These are phyloP conservation scores for Salix purpurea DNA, from an alignment of 345 rosid genomes.

Conservation along the genomic window DNA sequence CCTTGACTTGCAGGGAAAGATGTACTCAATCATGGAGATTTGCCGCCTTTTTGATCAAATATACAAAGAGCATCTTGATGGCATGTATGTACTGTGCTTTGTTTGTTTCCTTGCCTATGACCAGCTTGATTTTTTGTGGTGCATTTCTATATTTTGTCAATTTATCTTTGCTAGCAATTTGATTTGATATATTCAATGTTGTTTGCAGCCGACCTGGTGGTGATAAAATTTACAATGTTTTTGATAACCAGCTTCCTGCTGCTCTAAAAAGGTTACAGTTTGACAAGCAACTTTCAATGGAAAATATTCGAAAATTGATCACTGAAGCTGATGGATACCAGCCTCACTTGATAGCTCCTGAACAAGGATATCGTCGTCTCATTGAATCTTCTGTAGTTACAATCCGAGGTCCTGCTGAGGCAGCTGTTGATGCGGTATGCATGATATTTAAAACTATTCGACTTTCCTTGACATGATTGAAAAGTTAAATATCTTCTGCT, in stretches of 20 bases:
- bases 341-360: slow-evolving; percentile 99
- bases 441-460: slow-evolving; percentile 3
- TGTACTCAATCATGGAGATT: slow-evolving; percentile 95
- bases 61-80: slow-evolving; percentile 96
- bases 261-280: slow-evolving; percentile 97
- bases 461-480: slow-evolving; percentile 5
- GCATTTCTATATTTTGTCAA: not conserved
- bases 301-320: slow-evolving; percentile 88
- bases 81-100: slow-evolving; percentile 54
- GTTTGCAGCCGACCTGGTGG: slow-evolving; percentile 90
- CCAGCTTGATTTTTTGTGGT: not conserved
- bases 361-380: slow-evolving; percentile 98
- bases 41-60: slow-evolving; percentile 93
- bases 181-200: slow-evolving; percentile 6
- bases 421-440: slow-evolving; percentile 95
- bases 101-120: not conserved
- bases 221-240: slow-evolving; percentile 85
- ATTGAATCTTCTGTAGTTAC: slow-evolving; percentile 83
- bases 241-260: slow-evolving; percentile 98
- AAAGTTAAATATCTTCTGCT: not conserved
- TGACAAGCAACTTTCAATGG: slow-evolving; percentile 98
- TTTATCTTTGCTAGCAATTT: not conserved
- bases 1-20: slow-evolving; percentile 69
- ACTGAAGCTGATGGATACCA: slow-evolving; percentile 99
- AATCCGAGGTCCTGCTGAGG: slow-evolving; percentile 98